phyloP scores from a whole-genome alignment of 179 eudicot genomes.

The Gypsophila paniculata region DNA sequence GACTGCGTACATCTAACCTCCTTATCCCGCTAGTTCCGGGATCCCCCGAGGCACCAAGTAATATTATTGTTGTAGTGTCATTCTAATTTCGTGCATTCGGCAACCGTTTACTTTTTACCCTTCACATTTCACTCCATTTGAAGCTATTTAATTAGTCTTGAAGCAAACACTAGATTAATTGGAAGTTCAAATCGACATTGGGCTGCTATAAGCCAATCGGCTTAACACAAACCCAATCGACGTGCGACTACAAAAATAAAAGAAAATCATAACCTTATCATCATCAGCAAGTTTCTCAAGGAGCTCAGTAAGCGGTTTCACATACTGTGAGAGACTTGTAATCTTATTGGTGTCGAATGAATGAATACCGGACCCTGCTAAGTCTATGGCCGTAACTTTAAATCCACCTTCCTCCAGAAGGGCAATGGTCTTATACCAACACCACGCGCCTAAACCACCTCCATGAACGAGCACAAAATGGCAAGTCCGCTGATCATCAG shows the following conservation, averaged over 20 bases:
- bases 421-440: constrained; percentile 96
- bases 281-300: constrained; percentile 66
- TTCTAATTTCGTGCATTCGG: too few relatives aligned
- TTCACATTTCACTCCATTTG: too few relatives aligned
- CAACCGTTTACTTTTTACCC: too few relatives aligned
- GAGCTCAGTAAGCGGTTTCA: constrained; percentile 68
- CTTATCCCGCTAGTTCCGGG: too few relatives aligned
- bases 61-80: too few relatives aligned
- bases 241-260: not conserved
- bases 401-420: constrained; percentile 78
- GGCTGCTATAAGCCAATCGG: not conserved
- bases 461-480: constrained; percentile 96
- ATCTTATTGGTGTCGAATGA: constrained; percentile 66
- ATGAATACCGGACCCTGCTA: constrained; percentile 88
- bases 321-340: constrained; percentile 71
- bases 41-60: too few relatives aligned
- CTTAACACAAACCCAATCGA: too few relatives aligned
- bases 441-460: constrained; percentile 99
- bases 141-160: too few relatives aligned
- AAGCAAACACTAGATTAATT: too few relatives aligned
- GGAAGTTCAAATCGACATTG: not conserved
- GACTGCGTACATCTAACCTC: too few relatives aligned
- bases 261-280: constrained; percentile 57
- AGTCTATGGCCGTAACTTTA: constrained; percentile 76
- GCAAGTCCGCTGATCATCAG: constrained; percentile 45